A percentile compares a stretch with the other conserved stretches of the same genome.
These are phyloP conservation scores for Strobilomyces dryophilus DNA, from an alignment of 768 basidiomycete species.

Conservation along the genomic window DNA sequence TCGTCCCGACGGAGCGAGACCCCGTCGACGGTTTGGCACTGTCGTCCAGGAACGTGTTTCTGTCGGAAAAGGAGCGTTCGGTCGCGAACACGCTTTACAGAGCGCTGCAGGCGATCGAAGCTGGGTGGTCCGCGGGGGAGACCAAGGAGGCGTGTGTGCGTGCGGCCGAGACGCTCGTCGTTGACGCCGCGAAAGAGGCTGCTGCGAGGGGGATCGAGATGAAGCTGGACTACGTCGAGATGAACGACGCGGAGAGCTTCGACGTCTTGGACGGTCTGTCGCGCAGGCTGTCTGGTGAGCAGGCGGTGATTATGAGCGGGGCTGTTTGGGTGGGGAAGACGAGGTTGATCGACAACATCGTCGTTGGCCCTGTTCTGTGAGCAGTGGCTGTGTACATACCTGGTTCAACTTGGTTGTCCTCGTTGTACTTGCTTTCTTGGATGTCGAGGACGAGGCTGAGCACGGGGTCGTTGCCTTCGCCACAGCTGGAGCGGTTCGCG, in stretches of 20 bases:
- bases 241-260: conserved; percentile 81
- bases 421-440: neutral
- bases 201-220: conserved; percentile 45
- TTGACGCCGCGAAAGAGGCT: conserved; percentile 28
- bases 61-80: conserved; percentile 57
- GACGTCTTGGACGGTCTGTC: conserved; percentile 45
- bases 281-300: conserved; percentile 27
- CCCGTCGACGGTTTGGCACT: conserved; percentile 68
- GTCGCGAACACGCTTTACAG: conserved; percentile 62
- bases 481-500: conserved; percentile 34
- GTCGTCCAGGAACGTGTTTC: conserved; percentile 87
- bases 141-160: conserved; percentile 48
- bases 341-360: conserved; percentile 88
- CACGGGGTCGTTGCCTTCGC: conserved; percentile 18
- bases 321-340: conserved; percentile 85
- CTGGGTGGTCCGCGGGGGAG: conserved; percentile 50
- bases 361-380: conserved; percentile 37
- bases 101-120: conserved; percentile 59
- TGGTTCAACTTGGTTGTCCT: too few species aligned
- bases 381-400: conserved; percentile 15
- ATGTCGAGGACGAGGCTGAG: conserved; percentile 23
- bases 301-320: conserved; percentile 71
- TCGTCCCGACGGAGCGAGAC: conserved; percentile 81
- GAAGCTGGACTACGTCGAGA: conserved; percentile 78
- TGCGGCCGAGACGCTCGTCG: conserved; percentile 41